Base-by-base conservation (phyloP, 2,329 filamentous ascomycete species). In the Xylariaceae sp. region DNA sequence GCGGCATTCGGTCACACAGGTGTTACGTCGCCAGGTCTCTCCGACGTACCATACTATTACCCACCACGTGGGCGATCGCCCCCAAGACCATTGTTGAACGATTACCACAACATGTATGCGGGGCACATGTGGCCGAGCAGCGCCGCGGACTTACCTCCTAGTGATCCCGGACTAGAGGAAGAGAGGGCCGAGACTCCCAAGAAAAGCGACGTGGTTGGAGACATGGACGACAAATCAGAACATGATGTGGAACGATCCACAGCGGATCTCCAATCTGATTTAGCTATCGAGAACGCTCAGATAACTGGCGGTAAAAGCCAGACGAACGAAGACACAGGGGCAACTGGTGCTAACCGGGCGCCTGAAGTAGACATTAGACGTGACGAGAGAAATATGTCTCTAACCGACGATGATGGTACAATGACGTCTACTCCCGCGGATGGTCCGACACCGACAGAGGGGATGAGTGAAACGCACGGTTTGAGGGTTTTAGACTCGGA, bases 31-130 rank as follows among this genome's bases (percentile, higher is more conserved):
- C 66, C 66, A 20, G 72, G 61, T 46, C 68, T 68, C 58, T 69
- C 72, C 2, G 72, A 79, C 18, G 78, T 81, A 29, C 70, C 74
- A 1, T 77, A 69, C 61, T 74, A 78, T 63, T 80, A 78, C 60
- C 77, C 79, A 5, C 74, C 73, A 10, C 74, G 82, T 44, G 82
- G 82, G 5, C 76, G 82, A 26, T 85, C 82, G 20, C 81, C 81
- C 1, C 80, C 81, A 0, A 82, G 80, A 41, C 79, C 79, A 12
- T 66, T 77, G 37, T 77, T 79, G 19, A 79, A 74, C 56, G 74
- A 79, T 56, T 69, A 71, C 50, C 77, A 73, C 45, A 78, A 74
- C 45, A 66, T 68, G 45, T 71, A 70, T 55, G 71, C 53, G 42
- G 52, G 51, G 32, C 60, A 52, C n/a, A 59, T 41, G 21, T 69